These are phyloP conservation scores for Cruciata laevipes DNA, from an alignment of 257 asterid species.

Conservation along the genomic window DNA sequence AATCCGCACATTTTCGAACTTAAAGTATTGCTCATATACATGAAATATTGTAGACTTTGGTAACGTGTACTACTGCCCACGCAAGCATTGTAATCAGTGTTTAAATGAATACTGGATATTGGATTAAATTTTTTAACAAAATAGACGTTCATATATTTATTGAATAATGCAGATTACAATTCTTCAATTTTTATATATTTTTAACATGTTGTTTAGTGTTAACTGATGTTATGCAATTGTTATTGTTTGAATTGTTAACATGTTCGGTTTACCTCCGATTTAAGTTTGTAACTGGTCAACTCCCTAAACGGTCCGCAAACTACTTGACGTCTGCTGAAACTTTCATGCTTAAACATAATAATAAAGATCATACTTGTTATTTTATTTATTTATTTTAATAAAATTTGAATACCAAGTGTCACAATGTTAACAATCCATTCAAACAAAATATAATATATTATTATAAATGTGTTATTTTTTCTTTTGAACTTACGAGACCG, in stretches of 20 bases:
- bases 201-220: too few relatives aligned
- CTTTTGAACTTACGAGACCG: neutral
- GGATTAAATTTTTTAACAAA: too few relatives aligned
- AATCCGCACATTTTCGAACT: too few relatives aligned
- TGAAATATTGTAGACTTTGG: neutral
- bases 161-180: neutral
- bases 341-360: neutral
- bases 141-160: too few relatives aligned
- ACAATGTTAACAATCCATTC: neutral
- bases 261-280: neutral
- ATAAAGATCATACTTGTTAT: neutral
- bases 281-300: constrained; percentile 31
- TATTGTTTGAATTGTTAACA: too few relatives aligned
- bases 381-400: too few relatives aligned
- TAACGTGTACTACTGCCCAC: constrained; percentile 34
- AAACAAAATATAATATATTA: too few relatives aligned
- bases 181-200: neutral
- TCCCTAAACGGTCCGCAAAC: constrained; percentile 20
- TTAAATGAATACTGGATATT: constrained; percentile 30
- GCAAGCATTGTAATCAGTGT: constrained; percentile 28
- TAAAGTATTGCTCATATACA: neutral
- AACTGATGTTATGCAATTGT: too few relatives aligned
- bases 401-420: too few relatives aligned
- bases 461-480: neutral
- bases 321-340: neutral